Evolutionary conservation across 805 yeast species (phyloP).

Genomic region (Torulaspora delbrueckii): DNA sequence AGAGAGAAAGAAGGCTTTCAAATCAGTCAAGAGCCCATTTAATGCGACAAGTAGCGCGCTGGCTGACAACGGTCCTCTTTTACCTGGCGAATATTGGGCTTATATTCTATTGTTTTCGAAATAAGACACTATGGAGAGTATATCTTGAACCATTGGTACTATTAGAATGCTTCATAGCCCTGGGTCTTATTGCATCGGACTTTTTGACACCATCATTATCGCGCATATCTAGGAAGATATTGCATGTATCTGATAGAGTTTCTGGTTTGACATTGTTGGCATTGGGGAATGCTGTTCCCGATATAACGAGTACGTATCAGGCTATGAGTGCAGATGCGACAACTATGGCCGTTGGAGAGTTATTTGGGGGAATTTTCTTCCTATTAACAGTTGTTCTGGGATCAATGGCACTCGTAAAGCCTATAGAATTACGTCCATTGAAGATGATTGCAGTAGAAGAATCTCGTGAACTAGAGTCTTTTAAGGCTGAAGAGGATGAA

Average conservation of each 20-base stretch:
- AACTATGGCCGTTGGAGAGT: slow-evolving; percentile 79
- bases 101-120: slow-evolving; percentile 3
- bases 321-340: slow-evolving; percentile 72
- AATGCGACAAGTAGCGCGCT: slow-evolving; percentile 10
- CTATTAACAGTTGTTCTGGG: slow-evolving; percentile 79
- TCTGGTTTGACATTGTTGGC: slow-evolving; percentile 87
- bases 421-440: slow-evolving; percentile 48
- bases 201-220: slow-evolving; percentile 75
- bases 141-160: slow-evolving; percentile 22
- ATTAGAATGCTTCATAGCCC: slow-evolving; percentile 48
- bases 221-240: slow-evolving; percentile 49
- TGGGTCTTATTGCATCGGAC: slow-evolving; percentile 80
- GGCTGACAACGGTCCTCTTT: slow-evolving; percentile 11
- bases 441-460: neutral
- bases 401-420: slow-evolving; percentile 61
- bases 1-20: neutral
- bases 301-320: slow-evolving; percentile 74
- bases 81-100: slow-evolving; percentile 9
- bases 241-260: slow-evolving; percentile 66
- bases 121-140: slow-evolving; percentile 7
- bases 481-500: slow-evolving; percentile 3
- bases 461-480: neutral
- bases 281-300: slow-evolving; percentile 90
- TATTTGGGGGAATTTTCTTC: slow-evolving; percentile 87
- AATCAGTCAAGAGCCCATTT: neutral